Evolutionary conservation across 192 early-diverging fungal genomes (phyloP).

Genomic region (Coemansia sp.): DNA sequence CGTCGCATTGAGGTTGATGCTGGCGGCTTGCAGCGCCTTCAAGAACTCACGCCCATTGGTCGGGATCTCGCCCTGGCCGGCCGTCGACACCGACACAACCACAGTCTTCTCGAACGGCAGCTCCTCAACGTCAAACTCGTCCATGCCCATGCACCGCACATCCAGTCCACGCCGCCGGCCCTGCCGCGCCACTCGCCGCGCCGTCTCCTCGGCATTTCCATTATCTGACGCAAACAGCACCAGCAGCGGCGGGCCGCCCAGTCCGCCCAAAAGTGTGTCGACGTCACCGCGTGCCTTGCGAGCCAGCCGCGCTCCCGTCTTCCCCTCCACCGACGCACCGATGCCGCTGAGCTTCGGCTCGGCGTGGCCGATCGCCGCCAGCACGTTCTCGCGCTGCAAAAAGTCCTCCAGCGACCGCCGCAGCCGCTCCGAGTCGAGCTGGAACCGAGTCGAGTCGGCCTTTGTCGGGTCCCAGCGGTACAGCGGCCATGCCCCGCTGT

Average conservation of each 20-base stretch:
- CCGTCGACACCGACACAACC: conserved; percentile 77
- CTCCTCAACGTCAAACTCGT: conserved; percentile 79
- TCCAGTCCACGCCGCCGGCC: conserved; percentile 84
- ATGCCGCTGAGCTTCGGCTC: conserved; percentile 63
- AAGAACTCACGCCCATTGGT: conserved; percentile 87
- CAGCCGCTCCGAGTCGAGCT: conserved; percentile 74
- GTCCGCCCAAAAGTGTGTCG: conserved; percentile 65
- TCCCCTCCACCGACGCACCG: conserved; percentile 65
- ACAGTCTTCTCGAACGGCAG: conserved; percentile 76
- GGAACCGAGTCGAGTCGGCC: conserved; percentile 56
- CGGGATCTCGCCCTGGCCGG: conserved; percentile 97
- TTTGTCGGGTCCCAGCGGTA: conserved; percentile 90
- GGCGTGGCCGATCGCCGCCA: conserved; percentile 73
- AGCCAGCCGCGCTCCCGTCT: conserved; percentile 57
- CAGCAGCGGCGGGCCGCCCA: conserved; percentile 75
- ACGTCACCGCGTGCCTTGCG: conserved; percentile 67
- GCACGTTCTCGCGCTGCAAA: conserved; percentile 79
- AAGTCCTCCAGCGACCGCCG: conserved; percentile 72
- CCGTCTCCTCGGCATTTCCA: conserved; percentile 80
- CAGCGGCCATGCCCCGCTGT: conserved; percentile 88
- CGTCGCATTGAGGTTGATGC: conserved; percentile 63
- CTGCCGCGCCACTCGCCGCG: conserved; percentile 78
- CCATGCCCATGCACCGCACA: conserved; percentile 76
- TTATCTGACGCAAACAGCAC: conserved; percentile 91
- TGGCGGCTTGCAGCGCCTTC: conserved; percentile 67